Evolutionary conservation across 2,329 filamentous ascomycete genomes (phyloP).

Genomic region (Coniella vitis): DNA sequence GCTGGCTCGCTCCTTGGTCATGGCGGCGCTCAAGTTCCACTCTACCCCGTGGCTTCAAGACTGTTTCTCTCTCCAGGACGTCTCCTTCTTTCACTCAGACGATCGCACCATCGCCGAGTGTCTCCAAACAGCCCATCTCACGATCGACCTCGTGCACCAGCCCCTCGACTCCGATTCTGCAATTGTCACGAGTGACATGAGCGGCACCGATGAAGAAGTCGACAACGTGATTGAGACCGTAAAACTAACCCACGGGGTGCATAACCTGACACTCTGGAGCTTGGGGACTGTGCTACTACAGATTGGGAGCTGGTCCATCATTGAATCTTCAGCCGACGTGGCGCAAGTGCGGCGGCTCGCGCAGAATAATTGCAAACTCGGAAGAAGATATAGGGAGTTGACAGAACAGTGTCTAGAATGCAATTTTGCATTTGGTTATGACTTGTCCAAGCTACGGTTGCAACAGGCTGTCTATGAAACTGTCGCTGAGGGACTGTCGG

Average conservation of each 20-base stretch:
- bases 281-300: constrained; percentile 13
- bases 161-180: background rate
- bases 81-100: constrained; percentile 14
- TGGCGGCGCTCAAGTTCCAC: constrained; percentile 15
- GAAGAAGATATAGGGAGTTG: constrained; percentile 10
- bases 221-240: constrained; percentile 16
- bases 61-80: constrained; percentile 12
- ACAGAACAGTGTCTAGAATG: constrained; percentile 15
- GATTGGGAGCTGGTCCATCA: constrained; percentile 9
- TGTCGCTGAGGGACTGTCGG: constrained; percentile 15
- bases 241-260: constrained; percentile 14
- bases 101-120: constrained; percentile 10
- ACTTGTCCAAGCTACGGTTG: constrained; percentile 15
- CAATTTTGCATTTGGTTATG: constrained; percentile 14
- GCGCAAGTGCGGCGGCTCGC: constrained; percentile 3
- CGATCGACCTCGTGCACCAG: constrained; percentile 9
- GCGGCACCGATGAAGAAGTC: background rate
- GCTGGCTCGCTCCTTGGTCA: constrained; percentile 4
- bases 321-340: constrained; percentile 8
- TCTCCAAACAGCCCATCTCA: constrained; percentile 16
- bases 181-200: constrained; percentile 1
- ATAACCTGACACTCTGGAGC: constrained; percentile 15
- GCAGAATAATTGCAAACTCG: background rate
- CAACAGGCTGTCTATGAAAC: constrained; percentile 19
- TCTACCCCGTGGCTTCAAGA: constrained; percentile 16